These are phyloP conservation scores for Pythium aphanidermatum DNA, from an alignment of 352 stramenopile species.

Conservation along the genomic window DNA sequence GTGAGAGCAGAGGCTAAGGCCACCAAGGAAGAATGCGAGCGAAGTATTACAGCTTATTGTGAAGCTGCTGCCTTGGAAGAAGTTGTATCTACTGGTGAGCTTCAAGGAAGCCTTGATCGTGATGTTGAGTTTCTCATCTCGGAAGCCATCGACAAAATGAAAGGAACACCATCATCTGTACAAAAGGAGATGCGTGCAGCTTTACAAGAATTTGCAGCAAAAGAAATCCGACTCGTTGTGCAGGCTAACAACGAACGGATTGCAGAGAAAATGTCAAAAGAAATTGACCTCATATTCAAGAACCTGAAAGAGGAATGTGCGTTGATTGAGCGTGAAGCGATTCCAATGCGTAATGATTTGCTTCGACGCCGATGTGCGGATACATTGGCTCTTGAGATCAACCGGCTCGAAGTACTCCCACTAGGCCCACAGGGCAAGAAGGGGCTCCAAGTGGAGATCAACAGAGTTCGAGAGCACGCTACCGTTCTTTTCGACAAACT, in stretches of 20 bases:
- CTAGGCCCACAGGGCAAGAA: constrained; percentile 36
- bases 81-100: constrained; percentile 41
- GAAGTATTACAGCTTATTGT: constrained; percentile 57
- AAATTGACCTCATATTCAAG: constrained; percentile 51
- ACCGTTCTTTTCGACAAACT: constrained; percentile 66
- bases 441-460: constrained; percentile 43
- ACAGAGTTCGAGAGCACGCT: constrained; percentile 52
- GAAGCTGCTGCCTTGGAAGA: constrained; percentile 58
- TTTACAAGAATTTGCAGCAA: constrained; percentile 42
- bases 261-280: constrained; percentile 31
- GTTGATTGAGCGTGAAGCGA: constrained; percentile 44
- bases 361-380: constrained; percentile 46
- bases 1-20: constrained; percentile 69
- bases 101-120: constrained; percentile 47
- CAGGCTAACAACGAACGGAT: constrained; percentile 73
- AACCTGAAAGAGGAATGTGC: constrained; percentile 48
- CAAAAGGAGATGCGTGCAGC: constrained; percentile 56
- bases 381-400: constrained; percentile 37
- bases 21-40: constrained; percentile 50
- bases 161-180: constrained; percentile 35
- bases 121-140: constrained; percentile 54
- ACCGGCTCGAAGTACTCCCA: constrained; percentile 44
- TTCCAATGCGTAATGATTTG: constrained; percentile 55
- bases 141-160: constrained; percentile 47
- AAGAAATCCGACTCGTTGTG: constrained; percentile 65